These are phyloP conservation scores for Lasiodiplodia citricola DNA, from an alignment of 2,329 filamentous ascomycete species.

Conservation along the genomic window DNA sequence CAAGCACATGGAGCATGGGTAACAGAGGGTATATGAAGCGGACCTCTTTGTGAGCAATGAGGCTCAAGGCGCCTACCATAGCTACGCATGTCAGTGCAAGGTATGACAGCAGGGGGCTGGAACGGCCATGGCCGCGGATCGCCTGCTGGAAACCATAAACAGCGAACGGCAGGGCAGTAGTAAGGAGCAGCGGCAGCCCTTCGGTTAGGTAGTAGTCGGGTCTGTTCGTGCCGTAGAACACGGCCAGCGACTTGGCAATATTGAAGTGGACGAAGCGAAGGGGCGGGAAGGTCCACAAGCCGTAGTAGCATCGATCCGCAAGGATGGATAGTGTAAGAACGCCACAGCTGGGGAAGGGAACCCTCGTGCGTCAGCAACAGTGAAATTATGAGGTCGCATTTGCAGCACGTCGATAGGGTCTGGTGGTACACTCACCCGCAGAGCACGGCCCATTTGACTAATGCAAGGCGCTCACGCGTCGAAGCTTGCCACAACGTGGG, in stretches of 20 bases:
- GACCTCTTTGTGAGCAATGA: constrained; percentile 94
- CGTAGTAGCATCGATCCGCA: constrained; percentile 81
- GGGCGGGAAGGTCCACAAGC: constrained; percentile 85
- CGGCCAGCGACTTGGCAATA: constrained; percentile 80
- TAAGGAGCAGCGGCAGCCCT: constrained; percentile 85
- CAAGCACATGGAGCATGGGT: constrained; percentile 81
- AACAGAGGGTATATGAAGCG: constrained; percentile 95
- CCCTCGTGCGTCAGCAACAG: constrained; percentile 13
- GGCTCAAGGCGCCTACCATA: constrained; percentile 69
- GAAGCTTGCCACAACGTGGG: constrained; percentile 56
- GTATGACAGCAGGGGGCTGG: constrained; percentile 27
- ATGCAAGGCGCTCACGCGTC: constrained; percentile 53
- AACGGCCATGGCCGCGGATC: constrained; percentile 29
- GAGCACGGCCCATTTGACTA: constrained; percentile 68
- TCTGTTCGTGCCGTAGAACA: constrained; percentile 90
- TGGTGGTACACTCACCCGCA: constrained; percentile 55
- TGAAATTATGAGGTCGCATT: constrained; percentile 22
- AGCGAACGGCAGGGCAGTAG: constrained; percentile 79
- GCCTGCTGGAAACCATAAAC: constrained; percentile 63
- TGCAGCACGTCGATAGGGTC: constrained; percentile 10
- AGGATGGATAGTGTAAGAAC: constrained; percentile 68
- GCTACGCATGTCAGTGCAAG: constrained; percentile 56
- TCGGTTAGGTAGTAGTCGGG: constrained; percentile 94
- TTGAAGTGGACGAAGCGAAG: constrained; percentile 91
- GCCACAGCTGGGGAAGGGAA: constrained; percentile 47